Base-by-base conservation (phyloP, 495 filamentous ascomycete species). In the Pseudevernia furfuracea region DNA sequence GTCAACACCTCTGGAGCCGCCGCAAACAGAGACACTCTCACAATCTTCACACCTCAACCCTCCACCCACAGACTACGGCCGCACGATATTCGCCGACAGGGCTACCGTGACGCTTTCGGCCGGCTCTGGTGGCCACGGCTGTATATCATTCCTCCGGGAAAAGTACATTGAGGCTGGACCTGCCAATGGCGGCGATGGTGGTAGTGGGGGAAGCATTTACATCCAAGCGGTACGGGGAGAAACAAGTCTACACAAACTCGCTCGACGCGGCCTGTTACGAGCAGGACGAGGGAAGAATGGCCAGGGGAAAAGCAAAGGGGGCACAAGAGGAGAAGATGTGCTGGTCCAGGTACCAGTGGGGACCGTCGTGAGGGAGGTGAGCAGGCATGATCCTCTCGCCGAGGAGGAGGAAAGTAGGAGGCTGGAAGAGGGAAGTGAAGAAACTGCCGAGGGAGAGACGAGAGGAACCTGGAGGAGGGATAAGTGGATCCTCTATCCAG, bases 151-250 rank as follows among this genome's bases (percentile, higher is more conserved):
- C 73, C 78, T 95, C 44, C 85, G 92, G 3, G 94, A 98, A 69
- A 92, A 92, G 64, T 97, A 85, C 73, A 79, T 96, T 30, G 81
- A 85, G 56, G 82, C 91, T 61, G 94, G 94, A 0, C 93, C 93
- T n/a, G 80, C 94, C n/a, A 97, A 97, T 74, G 95, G 94, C 57
- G 94, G 94, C 58, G 91, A 97, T 74, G 94, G 94, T 37, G 94
- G 94, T 19, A 88, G 82, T 59, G 94, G 94, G 55, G 94, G 94
- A 25, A 92, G 87, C 69, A 78, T 98, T 66, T 97, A 94, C 77
- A 94, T 98, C 61, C 95, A 97, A 74, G 92, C 94, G 6, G 85
- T 96, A 12, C 86, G 87, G 49, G 91, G 91, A 63, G 86, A 97
- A 72, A 96, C 90, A 1, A 94, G 89, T 64, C 76, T 98, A 60